These are phyloP conservation scores for Funneliformis geosporum DNA, from an alignment of 192 early-diverging fungal genomes.

Conservation along the genomic window DNA sequence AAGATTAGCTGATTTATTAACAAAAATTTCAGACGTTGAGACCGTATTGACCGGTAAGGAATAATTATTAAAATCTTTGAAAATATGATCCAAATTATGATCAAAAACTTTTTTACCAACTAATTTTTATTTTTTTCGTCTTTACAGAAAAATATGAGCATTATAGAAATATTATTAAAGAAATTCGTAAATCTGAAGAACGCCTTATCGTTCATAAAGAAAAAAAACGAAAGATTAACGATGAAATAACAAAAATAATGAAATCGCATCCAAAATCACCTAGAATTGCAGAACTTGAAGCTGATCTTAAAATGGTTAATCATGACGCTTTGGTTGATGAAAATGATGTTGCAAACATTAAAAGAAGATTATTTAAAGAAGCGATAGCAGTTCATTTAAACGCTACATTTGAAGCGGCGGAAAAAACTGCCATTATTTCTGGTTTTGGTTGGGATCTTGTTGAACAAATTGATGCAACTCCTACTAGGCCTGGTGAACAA, in stretches of 20 bases:
- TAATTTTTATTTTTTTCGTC: neutral
- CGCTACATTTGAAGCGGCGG: conserved; percentile 43
- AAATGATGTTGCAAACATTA: conserved; percentile 43
- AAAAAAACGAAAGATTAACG: conserved; percentile 25
- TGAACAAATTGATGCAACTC: neutral
- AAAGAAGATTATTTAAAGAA: conserved; percentile 38
- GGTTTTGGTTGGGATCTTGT: conserved; percentile 39
- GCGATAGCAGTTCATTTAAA: conserved; percentile 40
- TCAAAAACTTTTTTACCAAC: neutral
- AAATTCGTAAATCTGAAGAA: conserved; percentile 28
- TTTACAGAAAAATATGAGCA: conserved; percentile 29
- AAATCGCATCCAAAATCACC: conserved; percentile 33
- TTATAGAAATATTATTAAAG: conserved; percentile 30
- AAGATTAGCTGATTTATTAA: conserved; percentile 11
- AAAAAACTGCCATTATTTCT: conserved; percentile 45
- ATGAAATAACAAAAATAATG: conserved; percentile 17
- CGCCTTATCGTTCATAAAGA: conserved; percentile 17
- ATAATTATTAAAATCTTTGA: neutral
- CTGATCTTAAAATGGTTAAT: conserved; percentile 35
- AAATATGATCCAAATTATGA: neutral
- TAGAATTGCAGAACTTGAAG: conserved; percentile 38
- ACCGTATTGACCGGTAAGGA: conserved; percentile 22
- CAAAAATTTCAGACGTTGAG: conserved; percentile 27
- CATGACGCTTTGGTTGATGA: conserved; percentile 35
- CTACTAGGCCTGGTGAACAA: neutral